These are phyloP conservation scores for Aureobasidium sp. DNA, from an alignment of 2,329 filamentous ascomycete species.

Conservation along the genomic window DNA sequence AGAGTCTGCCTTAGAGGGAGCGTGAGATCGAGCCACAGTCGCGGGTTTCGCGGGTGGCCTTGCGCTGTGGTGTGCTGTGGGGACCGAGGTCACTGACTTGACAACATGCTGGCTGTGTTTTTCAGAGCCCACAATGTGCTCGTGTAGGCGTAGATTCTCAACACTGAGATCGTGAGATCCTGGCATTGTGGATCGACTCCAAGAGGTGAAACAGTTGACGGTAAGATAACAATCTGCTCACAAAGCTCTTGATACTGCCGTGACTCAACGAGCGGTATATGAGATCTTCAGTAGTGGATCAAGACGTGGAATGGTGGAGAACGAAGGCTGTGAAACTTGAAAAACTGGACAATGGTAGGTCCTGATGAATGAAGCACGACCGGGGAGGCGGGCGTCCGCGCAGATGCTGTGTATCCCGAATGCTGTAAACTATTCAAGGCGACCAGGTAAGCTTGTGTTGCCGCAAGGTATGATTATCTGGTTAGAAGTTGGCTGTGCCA, in stretches of 20 bases:
- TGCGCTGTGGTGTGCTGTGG: neutral
- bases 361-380: neutral
- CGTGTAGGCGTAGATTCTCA: slow-evolving; percentile 3
- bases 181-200: neutral
- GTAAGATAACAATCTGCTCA: neutral
- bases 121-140: neutral
- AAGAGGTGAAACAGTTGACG: neutral
- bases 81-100: neutral
- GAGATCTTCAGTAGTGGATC: neutral
- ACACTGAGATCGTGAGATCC: slow-evolving; percentile 6
- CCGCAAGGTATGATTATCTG: neutral
- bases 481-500: neutral
- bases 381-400: neutral
- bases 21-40: neutral
- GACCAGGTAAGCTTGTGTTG: neutral
- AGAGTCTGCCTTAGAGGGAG: neutral
- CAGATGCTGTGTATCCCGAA: neutral
- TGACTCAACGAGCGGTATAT: no score
- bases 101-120: neutral
- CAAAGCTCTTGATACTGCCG: neutral
- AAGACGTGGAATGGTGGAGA: neutral
- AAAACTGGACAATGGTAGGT: neutral
- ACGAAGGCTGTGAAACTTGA: neutral
- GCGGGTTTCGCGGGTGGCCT: neutral
- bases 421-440: neutral